Evolutionary conservation across 2,329 filamentous ascomycete species (phyloP), one percentile per base, ranked within the genome.

Genomic region (Beauveria caledonica): DNA sequence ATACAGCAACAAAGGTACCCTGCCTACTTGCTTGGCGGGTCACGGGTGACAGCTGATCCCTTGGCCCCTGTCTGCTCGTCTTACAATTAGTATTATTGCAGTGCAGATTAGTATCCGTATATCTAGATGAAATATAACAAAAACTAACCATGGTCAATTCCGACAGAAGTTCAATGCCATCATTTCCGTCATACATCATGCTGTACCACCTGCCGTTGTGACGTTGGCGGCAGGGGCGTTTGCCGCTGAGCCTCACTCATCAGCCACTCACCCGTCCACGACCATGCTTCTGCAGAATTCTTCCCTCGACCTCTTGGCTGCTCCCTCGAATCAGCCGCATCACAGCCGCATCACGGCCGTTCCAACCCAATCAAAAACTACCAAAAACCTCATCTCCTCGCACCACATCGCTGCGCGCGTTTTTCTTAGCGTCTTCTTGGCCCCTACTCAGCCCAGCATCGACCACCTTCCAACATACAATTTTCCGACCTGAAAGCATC

Each of bases 211-310:
- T 36, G 33, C 33, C 5, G 33, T 36, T 36, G 33, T 36, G 33
- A 53, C 36, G 29, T 27, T 53, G 36, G 33, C 50, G 50, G 19
- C 19, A 29, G 25, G 54, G 44, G 19, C 48, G 11, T 45, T 36
- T 58, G 45, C 56, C 56, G 56, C 46, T 51, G 56, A 58, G 56
- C 56, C 33, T 58, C 54, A 57, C 17, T 29, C 15, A 9, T 27
- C 25, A 27, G 33, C 46, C 36, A 56, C n/a, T 56, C 8, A 55
- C 29, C 39, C 6, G 29, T 39, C 36, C 36, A 54, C 36, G 13
- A n/a, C n/a, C 13, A 42, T 42, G 51, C 51, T 42, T 8, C 33
- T 53, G 33, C 33, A 42, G 42, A 44, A 19, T 50, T 49, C 13
- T 11, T 27, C 51, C 17, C 17, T n/a, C 40, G 33, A 36, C 33